phyloP scores from a whole-genome alignment of 805 yeast genomes.

The Blastobotrys mokoenaii region DNA sequence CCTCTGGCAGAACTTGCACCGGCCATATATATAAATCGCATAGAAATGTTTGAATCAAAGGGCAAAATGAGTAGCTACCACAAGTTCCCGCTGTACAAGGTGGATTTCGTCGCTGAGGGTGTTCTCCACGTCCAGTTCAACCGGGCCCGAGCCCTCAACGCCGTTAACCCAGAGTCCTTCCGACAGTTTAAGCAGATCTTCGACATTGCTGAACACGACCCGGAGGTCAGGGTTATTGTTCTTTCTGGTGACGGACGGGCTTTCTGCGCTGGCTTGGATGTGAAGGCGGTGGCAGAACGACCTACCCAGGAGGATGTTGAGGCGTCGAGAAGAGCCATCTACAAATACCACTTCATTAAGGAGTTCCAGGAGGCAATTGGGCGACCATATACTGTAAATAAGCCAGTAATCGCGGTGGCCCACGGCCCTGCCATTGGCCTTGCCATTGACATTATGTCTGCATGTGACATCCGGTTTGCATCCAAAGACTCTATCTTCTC shows the following conservation, averaged over 20 bases:
- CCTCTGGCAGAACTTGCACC: no score
- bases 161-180: slow-evolving; percentile 51
- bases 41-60: no score
- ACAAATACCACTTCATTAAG: slow-evolving; percentile 33
- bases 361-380: slow-evolving; percentile 53
- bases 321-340: slow-evolving; percentile 24
- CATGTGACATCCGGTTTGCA: slow-evolving; percentile 50
- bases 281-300: slow-evolving; percentile 27
- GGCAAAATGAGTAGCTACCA: slow-evolving; percentile 12
- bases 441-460: slow-evolving; percentile 57
- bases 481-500: slow-evolving; percentile 45
- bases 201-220: slow-evolving; percentile 35
- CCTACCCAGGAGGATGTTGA: slow-evolving; percentile 16
- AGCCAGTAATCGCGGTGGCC: slow-evolving; percentile 54
- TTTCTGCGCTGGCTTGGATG: slow-evolving; percentile 60
- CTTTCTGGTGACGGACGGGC: slow-evolving; percentile 49
- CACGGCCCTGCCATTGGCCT: slow-evolving; percentile 63
- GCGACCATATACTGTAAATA: slow-evolving; percentile 21
- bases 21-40: no score
- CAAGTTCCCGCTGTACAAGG: slow-evolving; percentile 19
- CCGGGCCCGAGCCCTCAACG: slow-evolving; percentile 52
- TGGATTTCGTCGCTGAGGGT: slow-evolving; percentile 36
- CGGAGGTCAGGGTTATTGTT: slow-evolving; percentile 44
- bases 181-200: slow-evolving; percentile 45
- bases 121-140: slow-evolving; percentile 53